A percentile compares a stretch with the other conserved stretches of the same genome.
Evolutionary conservation across 371 early-diverging fungal species (phyloP).

Genomic region (Smittium mucronatum): DNA sequence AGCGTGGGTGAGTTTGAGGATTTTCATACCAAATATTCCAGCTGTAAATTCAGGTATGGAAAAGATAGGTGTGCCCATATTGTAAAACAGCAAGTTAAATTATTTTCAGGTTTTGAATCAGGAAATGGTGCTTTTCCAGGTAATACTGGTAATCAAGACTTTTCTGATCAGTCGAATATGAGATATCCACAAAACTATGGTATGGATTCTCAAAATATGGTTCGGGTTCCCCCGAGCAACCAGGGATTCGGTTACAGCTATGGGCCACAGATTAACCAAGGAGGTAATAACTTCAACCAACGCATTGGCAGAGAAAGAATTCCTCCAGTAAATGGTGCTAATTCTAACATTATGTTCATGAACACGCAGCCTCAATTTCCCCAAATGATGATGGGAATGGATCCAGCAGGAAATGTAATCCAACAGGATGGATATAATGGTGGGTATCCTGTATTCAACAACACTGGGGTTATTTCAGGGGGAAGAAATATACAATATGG

Average conservation of each 20-base stretch:
- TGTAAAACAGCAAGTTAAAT: neutral
- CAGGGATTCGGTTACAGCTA: neutral
- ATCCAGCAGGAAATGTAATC: neutral
- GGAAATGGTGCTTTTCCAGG: neutral
- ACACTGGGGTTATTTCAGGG: neutral
- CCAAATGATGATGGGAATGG: neutral
- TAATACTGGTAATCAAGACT: neutral
- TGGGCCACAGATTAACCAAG: neutral
- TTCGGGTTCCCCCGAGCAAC: neutral
- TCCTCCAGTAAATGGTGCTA: neutral
- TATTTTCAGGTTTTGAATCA: neutral
- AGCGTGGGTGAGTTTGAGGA: neutral
- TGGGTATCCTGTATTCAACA: neutral
- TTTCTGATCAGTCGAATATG: neutral
- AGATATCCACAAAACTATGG: neutral
- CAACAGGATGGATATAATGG: neutral
- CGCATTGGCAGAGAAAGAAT: neutral
- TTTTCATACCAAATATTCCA: neutral
- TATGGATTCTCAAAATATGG: neutral
- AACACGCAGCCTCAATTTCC: neutral
- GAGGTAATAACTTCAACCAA: neutral
- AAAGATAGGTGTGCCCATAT: neutral
- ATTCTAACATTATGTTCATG: neutral
- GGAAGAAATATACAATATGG: neutral
- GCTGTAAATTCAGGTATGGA: conserved; percentile 2